phyloP scores from a whole-genome alignment of 306 rosid species.

The Herpetospermum pedunculosum region DNA sequence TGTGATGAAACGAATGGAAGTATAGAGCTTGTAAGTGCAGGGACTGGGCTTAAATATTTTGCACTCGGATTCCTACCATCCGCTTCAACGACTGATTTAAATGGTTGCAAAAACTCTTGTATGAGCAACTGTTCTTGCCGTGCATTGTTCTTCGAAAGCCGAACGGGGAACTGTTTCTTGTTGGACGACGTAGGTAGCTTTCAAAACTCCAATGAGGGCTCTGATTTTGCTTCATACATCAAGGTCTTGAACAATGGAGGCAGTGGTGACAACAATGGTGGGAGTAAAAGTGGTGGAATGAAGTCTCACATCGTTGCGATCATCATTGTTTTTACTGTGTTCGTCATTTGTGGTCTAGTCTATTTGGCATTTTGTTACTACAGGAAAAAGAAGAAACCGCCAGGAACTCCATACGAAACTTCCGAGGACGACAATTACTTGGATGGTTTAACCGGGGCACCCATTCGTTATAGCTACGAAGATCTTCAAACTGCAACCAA shows the following conservation, averaged over 20 bases:
- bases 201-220: constrained; percentile 24
- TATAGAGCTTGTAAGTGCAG: constrained; percentile 32
- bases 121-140: constrained; percentile 61
- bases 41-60: constrained; percentile 46
- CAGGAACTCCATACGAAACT: constrained; percentile 26
- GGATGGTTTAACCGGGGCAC: constrained; percentile 62
- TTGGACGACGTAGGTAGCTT: constrained; percentile 76
- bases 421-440: constrained; percentile 85
- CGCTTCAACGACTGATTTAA: constrained; percentile 41
- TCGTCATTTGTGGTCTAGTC: constrained; percentile 34
- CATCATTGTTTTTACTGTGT: constrained; percentile 33
- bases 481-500: constrained; percentile 74
- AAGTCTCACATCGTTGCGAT: constrained; percentile 35
- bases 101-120: constrained; percentile 54
- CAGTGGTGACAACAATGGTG: constrained; percentile 17
- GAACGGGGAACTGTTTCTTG: constrained; percentile 56
- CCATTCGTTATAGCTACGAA: constrained; percentile 55
- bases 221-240: constrained; percentile 55
- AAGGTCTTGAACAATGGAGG: constrained; percentile 37
- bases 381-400: constrained; percentile 28
- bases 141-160: constrained; percentile 64
- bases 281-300: constrained; percentile 21
- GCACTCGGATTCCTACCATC: constrained; percentile 53
- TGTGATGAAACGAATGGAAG: constrained; percentile 24
- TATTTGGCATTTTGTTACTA: constrained; percentile 35